phyloP scores from a whole-genome alignment of 257 asterid species.

The Solanum bulbocastanum region DNA sequence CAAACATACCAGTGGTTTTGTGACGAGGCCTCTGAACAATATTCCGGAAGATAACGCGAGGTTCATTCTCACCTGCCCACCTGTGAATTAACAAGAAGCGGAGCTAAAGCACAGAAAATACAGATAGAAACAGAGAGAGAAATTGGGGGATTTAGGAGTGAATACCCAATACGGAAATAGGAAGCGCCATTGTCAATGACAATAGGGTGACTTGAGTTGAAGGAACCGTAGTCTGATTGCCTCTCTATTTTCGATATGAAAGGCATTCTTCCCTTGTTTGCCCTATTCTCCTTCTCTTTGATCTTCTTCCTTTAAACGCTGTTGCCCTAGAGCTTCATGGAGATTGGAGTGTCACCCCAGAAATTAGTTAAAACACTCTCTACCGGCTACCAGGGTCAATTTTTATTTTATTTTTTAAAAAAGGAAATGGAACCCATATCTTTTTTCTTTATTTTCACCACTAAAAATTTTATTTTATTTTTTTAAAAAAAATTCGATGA shows the following conservation, averaged over 20 bases:
- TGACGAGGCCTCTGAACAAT: constrained; percentile 98
- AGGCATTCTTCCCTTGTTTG: constrained; percentile 38
- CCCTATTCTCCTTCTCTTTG: neutral
- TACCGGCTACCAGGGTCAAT: neutral
- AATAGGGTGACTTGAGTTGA: constrained; percentile 62
- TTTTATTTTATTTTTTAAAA: no score
- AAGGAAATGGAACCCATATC: neutral
- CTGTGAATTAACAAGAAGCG: constrained; percentile 21
- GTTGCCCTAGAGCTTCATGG: neutral
- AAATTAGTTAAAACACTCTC: neutral
- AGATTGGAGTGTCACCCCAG: neutral
- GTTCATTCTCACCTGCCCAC: constrained; percentile 95
- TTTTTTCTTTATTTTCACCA: neutral
- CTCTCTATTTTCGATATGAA: constrained; percentile 65
- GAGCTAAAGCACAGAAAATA: neutral
- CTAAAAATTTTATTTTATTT: no score
- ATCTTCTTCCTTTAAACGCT: neutral
- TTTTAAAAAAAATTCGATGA: no score
- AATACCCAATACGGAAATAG: constrained; percentile 90
- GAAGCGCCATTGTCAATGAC: constrained; percentile 97
- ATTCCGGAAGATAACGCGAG: constrained; percentile 88
- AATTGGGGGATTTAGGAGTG: constrained; percentile 11
- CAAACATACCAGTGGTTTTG: constrained; percentile 59
- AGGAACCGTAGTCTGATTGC: constrained; percentile 67
- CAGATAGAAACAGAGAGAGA: neutral